Evolutionary conservation across 2,329 filamentous ascomycete species (phyloP), one percentile per base, ranked within the genome.

Genomic region (Neurospora sp.): DNA sequence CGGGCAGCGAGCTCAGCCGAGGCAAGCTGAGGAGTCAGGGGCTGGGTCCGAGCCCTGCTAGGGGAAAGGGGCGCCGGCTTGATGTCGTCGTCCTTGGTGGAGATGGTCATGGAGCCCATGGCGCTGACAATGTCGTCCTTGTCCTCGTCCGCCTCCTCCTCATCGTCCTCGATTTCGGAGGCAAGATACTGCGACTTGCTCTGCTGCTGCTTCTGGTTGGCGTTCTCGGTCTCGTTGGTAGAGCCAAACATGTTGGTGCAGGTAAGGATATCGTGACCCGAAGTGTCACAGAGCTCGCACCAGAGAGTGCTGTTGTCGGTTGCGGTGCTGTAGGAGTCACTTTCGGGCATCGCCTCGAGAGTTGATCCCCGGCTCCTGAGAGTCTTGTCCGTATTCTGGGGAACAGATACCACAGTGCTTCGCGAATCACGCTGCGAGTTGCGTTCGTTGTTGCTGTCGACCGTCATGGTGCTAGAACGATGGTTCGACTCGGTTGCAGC

Each of bases 231-330:
- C 23, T 33, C 52, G 23, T 36, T 62, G 52, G 23, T 33, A 62
- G 52, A 62, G 2, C 86, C 89, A 79, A 92, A 95, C 89, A 97
- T 96, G 79, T 93, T 95, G 68, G 92, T 93, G 84, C 95, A 98
- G 28, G 92, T 96, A 70, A 98, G 84, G 71, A 98, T 97, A 76
- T 98, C 95, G 77, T 98, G 95, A 17, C 95, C 94, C 66, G 88
- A 86, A 40, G 92, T 92, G 82, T 97, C 94, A 81, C 95, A 98
- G 72, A 98, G 96, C 81, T 98, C 96, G 80, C 95, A 98, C 91
- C 92, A 97, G 72, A 94, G 85, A 17, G 85, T 87, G 78, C 88
- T 91, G 75, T 85, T 89, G 77, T 93, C 92, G 46, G 91, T 92
- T 28, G 88, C 86, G 37, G 87, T 88, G 43, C 91, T 92, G 79